A percentile compares a stretch with the other conserved stretches of the same genome.
Conservation (phyloP, 257 asterid genomes). For the Primulina huaijiensis region DNA sequence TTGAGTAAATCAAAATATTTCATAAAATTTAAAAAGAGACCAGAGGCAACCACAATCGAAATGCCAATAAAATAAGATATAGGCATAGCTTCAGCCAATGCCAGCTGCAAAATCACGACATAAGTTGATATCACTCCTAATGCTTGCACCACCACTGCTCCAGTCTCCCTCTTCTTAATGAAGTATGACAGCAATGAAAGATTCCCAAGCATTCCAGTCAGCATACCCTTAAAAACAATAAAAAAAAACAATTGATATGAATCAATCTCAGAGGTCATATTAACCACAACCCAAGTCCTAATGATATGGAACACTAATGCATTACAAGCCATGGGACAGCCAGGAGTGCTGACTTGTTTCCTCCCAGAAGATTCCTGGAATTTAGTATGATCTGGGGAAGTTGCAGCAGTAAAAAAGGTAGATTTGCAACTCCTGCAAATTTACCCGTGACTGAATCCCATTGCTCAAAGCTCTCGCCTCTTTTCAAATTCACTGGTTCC, state of each 20-base stretch:
- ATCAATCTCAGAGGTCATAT: neutral
- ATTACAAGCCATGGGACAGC: slow-evolving; percentile 99
- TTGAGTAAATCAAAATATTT: slow-evolving; percentile 65
- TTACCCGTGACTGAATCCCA: slow-evolving; percentile 91
- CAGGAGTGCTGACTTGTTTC: slow-evolving; percentile 71
- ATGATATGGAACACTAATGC: slow-evolving; percentile 19
- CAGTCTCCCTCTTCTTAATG: slow-evolving; percentile 83
- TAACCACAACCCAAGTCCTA: slow-evolving; percentile 10
- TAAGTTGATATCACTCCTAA: slow-evolving; percentile 79
- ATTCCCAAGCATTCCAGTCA: slow-evolving; percentile 97
- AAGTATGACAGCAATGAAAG: slow-evolving; percentile 81
- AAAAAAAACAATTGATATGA: slow-evolving; percentile 18
- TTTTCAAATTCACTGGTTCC: slow-evolving; percentile 43
- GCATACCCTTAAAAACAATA: slow-evolving; percentile 65
- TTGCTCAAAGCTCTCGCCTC: slow-evolving; percentile 47
- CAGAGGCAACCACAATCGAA: slow-evolving; percentile 70
- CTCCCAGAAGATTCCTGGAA: slow-evolving; percentile 78
- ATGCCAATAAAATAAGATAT: slow-evolving; percentile 73
- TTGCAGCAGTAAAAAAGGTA: slow-evolving; percentile 87
- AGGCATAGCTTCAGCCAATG: slow-evolving; percentile 98
- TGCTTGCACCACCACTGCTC: slow-evolving; percentile 79
- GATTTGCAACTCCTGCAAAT: slow-evolving; percentile 90
- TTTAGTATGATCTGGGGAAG: slow-evolving; percentile 93
- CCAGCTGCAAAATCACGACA: slow-evolving; percentile 78
- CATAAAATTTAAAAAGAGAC: slow-evolving; percentile 66